Percentiles rank a stretch among this genome's conserved stretches.
phyloP scores from a whole-genome alignment of 345 rosid genomes.

The Brassica napus region DNA sequence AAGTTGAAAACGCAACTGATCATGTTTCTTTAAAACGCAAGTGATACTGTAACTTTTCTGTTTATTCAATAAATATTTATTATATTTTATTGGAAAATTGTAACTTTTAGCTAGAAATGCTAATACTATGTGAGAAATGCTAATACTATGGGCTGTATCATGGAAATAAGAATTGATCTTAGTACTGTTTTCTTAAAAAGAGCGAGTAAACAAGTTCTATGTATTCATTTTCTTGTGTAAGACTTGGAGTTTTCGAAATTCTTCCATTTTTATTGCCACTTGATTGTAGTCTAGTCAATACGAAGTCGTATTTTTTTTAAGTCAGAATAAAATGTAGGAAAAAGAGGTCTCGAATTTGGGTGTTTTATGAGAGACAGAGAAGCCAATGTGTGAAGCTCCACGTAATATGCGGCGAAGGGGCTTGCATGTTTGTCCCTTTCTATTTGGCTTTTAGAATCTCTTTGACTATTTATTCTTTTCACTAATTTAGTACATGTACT shows the following conservation, averaged over 20 bases:
- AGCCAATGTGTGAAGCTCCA: constrained; percentile 34
- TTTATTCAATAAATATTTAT: background rate
- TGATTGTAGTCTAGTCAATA: constrained; percentile 22
- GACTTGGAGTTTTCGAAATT: constrained; percentile 24
- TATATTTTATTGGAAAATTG: background rate
- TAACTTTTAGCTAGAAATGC: background rate
- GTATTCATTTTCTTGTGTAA: background rate
- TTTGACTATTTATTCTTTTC: constrained; percentile 26
- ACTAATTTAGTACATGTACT: background rate
- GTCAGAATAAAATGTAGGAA: constrained; percentile 25
- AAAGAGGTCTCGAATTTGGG: constrained; percentile 47
- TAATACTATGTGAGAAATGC: background rate
- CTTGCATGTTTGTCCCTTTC: constrained; percentile 38
- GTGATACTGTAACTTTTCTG: background rate
- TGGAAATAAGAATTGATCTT: background rate
- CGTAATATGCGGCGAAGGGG: constrained; percentile 35
- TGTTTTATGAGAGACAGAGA: constrained; percentile 40
- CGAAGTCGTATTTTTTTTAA: background rate
- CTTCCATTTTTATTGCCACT: constrained; percentile 29
- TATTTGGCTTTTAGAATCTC: constrained; percentile 41
- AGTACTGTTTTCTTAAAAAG: background rate
- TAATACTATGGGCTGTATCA: background rate
- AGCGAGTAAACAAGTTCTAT: background rate
- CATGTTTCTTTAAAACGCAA: background rate
- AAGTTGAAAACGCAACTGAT: background rate